Evolutionary conservation across 768 basidiomycete species (phyloP), one percentile per base, ranked within the genome.

Genomic region (Lactarius tabidus): DNA sequence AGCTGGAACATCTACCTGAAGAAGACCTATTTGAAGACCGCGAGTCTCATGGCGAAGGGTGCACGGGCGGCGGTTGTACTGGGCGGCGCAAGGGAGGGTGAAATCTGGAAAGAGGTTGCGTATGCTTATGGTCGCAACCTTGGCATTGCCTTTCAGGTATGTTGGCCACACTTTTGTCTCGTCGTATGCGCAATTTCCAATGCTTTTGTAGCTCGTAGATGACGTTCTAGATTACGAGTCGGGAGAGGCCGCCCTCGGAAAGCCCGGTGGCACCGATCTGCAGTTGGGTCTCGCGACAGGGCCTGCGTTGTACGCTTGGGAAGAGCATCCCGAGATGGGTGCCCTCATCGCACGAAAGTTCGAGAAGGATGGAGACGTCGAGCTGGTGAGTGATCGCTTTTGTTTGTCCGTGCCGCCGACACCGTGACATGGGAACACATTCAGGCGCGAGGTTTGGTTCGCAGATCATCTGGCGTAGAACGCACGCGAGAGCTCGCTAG

Each of bases 71-170:
- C 91, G 2, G 92, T 92, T 26, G 85, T 95, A n/a, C 80, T 98
- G 1, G 95, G 95, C 6, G 95, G 95, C 36, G 88, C 81, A 68
- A 77, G 72, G 58, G 85, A 88, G 71, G 87, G 85, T n/a, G 91
- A 94, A 70, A 72, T 87, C 12, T 88, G 91, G 81, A 93, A 92
- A 75, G 94, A 96, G 75, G 82, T 87, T 6, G 94, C 95, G 17
- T 97, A 96, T 77, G 88, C 86, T 7, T 97, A 93, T 75, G 94
- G 93, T 1, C 82, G 92, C 60, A 93, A 95, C 76, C 72, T 96
- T 20, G 94, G 95, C 3, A 90, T 95, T 66, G 93, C 95, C n/a
- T 97, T 98, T 78, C 95, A 97, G 84, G 94, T 94, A 67, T 53
- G 65, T 28, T 6, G 20, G 18, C 59, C 20, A 28, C 10, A n/a